Percentiles rank a stretch among this genome's conserved stretches.
Conservation (phyloP, 495 filamentous ascomycete species). For the Daldinia grandis region DNA sequence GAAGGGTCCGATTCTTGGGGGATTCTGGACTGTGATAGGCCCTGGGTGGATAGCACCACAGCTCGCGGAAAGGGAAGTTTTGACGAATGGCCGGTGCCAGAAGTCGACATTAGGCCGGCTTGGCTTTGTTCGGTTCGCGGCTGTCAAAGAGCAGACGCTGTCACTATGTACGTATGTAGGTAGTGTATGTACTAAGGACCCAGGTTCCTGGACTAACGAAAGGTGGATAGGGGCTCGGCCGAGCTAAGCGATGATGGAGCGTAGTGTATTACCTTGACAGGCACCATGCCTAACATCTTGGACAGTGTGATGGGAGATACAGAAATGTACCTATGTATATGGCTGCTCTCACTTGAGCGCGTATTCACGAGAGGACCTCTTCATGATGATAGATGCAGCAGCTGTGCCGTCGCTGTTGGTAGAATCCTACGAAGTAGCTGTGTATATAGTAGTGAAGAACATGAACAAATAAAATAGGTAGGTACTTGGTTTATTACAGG, state of each 20-base stretch:
- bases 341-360: neutral
- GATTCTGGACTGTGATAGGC: conserved; percentile 20
- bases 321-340: neutral
- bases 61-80: conserved; percentile 10
- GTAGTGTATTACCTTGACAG: neutral
- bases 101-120: conserved; percentile 19
- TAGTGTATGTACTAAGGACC: no score
- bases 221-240: neutral
- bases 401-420: neutral
- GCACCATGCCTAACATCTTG: neutral
- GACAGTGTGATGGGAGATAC: no score
- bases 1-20: conserved; percentile 12
- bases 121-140: conserved; percentile 7
- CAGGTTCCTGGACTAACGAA: conserved; percentile 1
- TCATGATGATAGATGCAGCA: neutral
- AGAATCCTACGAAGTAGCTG: no score
- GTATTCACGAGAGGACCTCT: neutral
- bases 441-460: no score
- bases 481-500: neutral
- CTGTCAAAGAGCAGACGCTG: conserved; percentile 5
- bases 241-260: neutral
- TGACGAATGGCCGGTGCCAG: conserved; percentile 12
- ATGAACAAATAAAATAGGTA: neutral
- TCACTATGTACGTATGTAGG: no score
- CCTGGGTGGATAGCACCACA: conserved; percentile 4